Base-by-base conservation (phyloP, 176 grass and related monocot genomes). In the Musa schizocarpa region DNA sequence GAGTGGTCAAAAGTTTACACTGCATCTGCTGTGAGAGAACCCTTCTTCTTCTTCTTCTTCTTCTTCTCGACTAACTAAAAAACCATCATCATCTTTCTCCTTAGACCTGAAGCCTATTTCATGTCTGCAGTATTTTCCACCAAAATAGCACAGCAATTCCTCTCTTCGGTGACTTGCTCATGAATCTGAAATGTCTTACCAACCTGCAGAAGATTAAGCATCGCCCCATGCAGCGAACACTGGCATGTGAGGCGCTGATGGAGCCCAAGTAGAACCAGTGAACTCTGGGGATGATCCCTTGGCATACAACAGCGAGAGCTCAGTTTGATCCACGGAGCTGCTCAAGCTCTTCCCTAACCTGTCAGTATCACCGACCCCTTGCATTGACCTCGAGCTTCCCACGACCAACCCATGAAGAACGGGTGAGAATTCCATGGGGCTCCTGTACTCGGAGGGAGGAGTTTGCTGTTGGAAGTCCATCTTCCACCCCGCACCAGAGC, bases 161-260 rank as follows among this genome's bases (percentile, higher is more conserved):
- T 43, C 34, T 43, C 34, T 43, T 43, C 34, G 4, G 34, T 5
- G 34, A 43, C 34, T 43, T 43, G 34, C 34, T 43, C 34, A 43
- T 43, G 34, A 43, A 43, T 4, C 4, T 43, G 34, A 43, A 6
- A 43, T 43, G 34, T 43, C 6, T 43, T 6, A 43, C 34, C 34
- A 43, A 43, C 34, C 4, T 4, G 34, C 34, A 43, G 34, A 43
- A 43, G 34, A 68, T 65, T 13, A 69, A 50, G 48, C 43, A 50
- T 70, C 68, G 9, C 8, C 43, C 68, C 68, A 52, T 2, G 43
- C 68, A 50, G 68, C 68, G 52, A 70, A 70, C 17, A 70, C 68
- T 21, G 48, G 8, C 68, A 70, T 70, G 8, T 50, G 66, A 29
- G 65, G 23, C 23, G 65, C 2, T 7, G 24, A 43, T 34, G 65